phyloP scores from a whole-genome alignment of 1,284 basidiomycete genomes.

The Ceratobasidium sp. region DNA sequence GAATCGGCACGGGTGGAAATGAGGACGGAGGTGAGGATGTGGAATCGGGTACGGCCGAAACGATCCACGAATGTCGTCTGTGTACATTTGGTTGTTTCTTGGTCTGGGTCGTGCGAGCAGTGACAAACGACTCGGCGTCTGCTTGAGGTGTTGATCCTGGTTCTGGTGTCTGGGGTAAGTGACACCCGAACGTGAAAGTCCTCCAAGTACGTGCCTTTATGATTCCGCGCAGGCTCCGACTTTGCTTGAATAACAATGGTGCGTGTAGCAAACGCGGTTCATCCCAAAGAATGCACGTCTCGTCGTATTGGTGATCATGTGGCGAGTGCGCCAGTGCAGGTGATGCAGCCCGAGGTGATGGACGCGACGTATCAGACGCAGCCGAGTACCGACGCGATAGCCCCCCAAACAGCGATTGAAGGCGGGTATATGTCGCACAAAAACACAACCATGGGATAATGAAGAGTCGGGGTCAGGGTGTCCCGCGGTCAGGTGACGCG shows the following conservation, averaged over 20 bases:
- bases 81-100: background rate
- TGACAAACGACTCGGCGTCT: conserved; percentile 1
- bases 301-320: background rate
- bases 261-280: background rate
- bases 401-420: conserved; percentile 31
- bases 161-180: background rate
- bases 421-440: conserved; percentile 27
- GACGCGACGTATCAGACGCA: conserved; percentile 31
- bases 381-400: conserved; percentile 31
- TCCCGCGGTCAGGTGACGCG: too few relatives aligned
- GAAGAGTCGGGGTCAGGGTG: too few relatives aligned
- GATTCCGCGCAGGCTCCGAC: background rate
- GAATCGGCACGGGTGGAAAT: background rate
- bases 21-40: conserved; percentile 1
- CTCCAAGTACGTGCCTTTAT: background rate
- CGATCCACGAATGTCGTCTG: conserved; percentile 9
- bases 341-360: background rate
- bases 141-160: background rate
- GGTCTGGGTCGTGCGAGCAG: background rate
- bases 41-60: too few relatives aligned
- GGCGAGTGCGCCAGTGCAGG: conserved; percentile 17
- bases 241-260: background rate
- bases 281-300: background rate
- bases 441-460: too few relatives aligned
- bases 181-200: background rate